These are phyloP conservation scores for Komagataella pastoris DNA, from an alignment of 805 yeast species.

Conservation along the genomic window DNA sequence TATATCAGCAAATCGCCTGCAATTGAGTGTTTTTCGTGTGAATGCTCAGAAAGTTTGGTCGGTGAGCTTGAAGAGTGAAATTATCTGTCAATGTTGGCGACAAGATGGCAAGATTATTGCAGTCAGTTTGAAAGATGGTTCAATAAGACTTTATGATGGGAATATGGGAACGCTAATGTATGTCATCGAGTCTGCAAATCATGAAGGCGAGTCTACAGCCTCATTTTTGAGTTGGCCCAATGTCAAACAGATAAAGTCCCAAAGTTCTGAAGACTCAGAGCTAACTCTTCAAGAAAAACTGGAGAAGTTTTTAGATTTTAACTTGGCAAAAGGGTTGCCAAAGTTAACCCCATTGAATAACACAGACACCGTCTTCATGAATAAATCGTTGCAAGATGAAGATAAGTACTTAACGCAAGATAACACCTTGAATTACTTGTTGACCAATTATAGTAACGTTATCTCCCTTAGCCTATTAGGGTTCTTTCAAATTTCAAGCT, in stretches of 20 bases:
- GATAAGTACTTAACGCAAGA: background rate
- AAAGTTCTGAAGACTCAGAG: background rate
- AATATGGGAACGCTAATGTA: constrained; percentile 13
- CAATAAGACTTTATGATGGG: constrained; percentile 14
- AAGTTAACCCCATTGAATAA: constrained; percentile 5
- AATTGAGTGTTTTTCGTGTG: constrained; percentile 11
- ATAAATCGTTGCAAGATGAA: background rate
- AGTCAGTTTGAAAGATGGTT: constrained; percentile 10
- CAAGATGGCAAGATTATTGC: constrained; percentile 13
- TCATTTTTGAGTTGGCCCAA: background rate
- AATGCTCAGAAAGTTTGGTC: constrained; percentile 20
- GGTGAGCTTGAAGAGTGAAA: constrained; percentile 1
- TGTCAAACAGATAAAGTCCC: background rate
- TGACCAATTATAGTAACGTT: background rate
- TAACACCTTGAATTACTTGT: background rate
- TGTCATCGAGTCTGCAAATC: background rate
- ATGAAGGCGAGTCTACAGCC: background rate
- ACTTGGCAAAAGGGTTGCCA: constrained; percentile 13
- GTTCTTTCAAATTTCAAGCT: background rate
- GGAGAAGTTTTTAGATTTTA: constrained; percentile 6
- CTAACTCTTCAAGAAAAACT: background rate
- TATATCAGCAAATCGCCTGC: constrained; percentile 6
- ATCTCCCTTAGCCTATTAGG: background rate
- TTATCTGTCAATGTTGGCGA: constrained; percentile 2
- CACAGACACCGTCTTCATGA: background rate